Evolutionary conservation across 2,329 filamentous ascomycete species (phyloP).

Genomic region (Beauveria sp.): DNA sequence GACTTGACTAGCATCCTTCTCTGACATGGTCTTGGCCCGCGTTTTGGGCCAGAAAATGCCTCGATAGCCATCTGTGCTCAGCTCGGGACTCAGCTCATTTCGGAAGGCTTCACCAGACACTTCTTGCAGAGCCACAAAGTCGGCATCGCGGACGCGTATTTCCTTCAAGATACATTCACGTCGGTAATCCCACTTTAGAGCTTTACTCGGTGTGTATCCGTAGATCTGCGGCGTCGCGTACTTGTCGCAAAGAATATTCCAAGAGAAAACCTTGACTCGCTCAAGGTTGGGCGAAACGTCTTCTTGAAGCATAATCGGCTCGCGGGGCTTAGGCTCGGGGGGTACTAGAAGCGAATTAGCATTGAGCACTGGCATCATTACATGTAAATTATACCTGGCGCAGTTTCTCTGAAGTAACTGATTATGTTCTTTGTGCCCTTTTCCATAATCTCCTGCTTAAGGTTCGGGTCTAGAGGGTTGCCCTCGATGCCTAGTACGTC

Average conservation of each 20-base stretch:
- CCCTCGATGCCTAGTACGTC: conserved; percentile 89
- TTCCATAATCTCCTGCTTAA: conserved; percentile 78
- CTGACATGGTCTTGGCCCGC: conserved; percentile 83
- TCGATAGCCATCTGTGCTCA: conserved; percentile 85
- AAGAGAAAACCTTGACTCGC: conserved; percentile 78
- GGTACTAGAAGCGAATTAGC: conserved; percentile 50
- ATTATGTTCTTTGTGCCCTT: conserved; percentile 82
- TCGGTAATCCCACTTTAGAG: conserved; percentile 81
- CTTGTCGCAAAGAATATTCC: conserved; percentile 93
- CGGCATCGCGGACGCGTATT: conserved; percentile 68
- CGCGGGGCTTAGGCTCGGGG: conserved; percentile 65
- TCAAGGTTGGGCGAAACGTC: conserved; percentile 54
- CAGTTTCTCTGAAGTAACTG: conserved; percentile 72
- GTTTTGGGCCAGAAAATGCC: conserved; percentile 89
- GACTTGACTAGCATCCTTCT: conserved; percentile 80
- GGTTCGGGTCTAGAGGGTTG: conserved; percentile 69
- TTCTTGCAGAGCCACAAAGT: conserved; percentile 90
- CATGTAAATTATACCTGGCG: conserved; percentile 58
- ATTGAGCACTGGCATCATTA: not conserved
- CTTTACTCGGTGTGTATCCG: conserved; percentile 79
- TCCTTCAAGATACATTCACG: conserved; percentile 77
- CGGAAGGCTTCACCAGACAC: conserved; percentile 89
- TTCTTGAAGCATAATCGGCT: conserved; percentile 70
- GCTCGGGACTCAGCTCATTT: conserved; percentile 78
- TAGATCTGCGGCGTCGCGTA: conserved; percentile 81